phyloP scores from a whole-genome alignment of 2,329 filamentous ascomycete genomes.

The Cladobotryum mycophilum region DNA sequence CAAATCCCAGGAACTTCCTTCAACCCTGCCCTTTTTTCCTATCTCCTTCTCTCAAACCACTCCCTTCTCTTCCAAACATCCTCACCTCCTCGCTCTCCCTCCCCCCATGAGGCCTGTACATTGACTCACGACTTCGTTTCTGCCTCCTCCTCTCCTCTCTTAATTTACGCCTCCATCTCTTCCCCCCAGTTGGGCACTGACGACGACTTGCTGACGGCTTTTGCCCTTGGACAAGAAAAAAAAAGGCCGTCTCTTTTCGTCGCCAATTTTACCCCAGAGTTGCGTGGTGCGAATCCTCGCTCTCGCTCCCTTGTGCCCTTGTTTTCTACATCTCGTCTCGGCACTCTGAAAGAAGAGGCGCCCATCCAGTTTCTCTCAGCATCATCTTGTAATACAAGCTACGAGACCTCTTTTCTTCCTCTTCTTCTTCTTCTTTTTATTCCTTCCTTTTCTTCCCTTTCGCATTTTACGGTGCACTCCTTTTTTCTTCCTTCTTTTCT shows the following conservation, averaged over 20 bases:
- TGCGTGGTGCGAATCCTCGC: slow-evolving; percentile 9
- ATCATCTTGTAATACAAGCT: slow-evolving; percentile 31
- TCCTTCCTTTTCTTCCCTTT: slow-evolving; percentile 15
- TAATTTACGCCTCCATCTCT: slow-evolving; percentile 14
- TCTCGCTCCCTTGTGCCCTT: slow-evolving; percentile 3
- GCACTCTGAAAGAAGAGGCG: slow-evolving; percentile 7
- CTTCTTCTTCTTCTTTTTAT: not conserved
- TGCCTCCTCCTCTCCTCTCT: slow-evolving; percentile 13
- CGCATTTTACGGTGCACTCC: slow-evolving; percentile 21
- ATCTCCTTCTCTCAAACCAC: slow-evolving; percentile 14
- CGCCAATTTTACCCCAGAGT: slow-evolving; percentile 1
- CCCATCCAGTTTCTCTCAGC: slow-evolving; percentile 17
- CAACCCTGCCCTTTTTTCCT: not conserved
- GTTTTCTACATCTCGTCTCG: not conserved
- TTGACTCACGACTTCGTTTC: slow-evolving; percentile 28
- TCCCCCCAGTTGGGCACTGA: slow-evolving; percentile 5
- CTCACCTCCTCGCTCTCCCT: slow-evolving; percentile 13
- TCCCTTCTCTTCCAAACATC: slow-evolving; percentile 21
- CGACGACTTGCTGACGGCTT: slow-evolving; percentile 1
- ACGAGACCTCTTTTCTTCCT: slow-evolving; percentile 16
- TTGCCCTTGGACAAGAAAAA: not conserved
- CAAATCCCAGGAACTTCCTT: not conserved
- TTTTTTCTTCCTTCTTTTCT: not conserved
- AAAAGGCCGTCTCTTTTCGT: not conserved
- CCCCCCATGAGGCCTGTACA: slow-evolving; percentile 32